Conservation (phyloP, 345 rosid genomes). For the Eucalyptus sp. region DNA sequence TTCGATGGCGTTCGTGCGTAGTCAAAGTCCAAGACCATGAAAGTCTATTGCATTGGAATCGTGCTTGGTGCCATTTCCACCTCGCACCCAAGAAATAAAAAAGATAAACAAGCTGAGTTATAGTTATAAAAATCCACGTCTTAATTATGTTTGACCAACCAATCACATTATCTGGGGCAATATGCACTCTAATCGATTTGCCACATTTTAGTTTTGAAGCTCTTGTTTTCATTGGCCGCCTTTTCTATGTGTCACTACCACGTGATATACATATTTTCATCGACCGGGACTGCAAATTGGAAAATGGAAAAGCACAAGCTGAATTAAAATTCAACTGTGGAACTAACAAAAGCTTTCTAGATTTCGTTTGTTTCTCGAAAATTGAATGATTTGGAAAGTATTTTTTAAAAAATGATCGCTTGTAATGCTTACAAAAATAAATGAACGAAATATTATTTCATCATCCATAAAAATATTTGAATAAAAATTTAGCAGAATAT, state of each 20-base stretch:
- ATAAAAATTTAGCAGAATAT: rapidly evolving
- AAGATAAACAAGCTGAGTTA: background rate
- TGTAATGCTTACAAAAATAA: rapidly evolving
- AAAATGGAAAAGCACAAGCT: background rate
- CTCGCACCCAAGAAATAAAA: background rate
- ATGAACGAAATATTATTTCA: rapidly evolving
- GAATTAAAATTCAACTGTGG: background rate
- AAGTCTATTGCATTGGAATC: background rate
- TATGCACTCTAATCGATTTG: background rate
- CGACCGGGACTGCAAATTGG: rapidly evolving
- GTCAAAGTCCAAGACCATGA: background rate
- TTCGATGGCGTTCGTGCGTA: background rate
- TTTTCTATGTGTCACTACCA: rapidly evolving
- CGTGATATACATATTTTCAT: background rate
- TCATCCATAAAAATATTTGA: background rate
- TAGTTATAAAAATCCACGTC: background rate
- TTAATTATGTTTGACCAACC: background rate
- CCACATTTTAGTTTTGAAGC: background rate
- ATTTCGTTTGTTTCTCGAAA: rapidly evolving
- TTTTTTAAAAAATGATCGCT: rapidly evolving
- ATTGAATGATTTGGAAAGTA: rapidly evolving
- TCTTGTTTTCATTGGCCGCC: background rate
- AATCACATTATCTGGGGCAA: background rate
- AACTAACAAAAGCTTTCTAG: background rate
- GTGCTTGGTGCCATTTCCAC: background rate